Conservation (phyloP, 768 basidiomycete genomes). For the Collybia sp. region DNA sequence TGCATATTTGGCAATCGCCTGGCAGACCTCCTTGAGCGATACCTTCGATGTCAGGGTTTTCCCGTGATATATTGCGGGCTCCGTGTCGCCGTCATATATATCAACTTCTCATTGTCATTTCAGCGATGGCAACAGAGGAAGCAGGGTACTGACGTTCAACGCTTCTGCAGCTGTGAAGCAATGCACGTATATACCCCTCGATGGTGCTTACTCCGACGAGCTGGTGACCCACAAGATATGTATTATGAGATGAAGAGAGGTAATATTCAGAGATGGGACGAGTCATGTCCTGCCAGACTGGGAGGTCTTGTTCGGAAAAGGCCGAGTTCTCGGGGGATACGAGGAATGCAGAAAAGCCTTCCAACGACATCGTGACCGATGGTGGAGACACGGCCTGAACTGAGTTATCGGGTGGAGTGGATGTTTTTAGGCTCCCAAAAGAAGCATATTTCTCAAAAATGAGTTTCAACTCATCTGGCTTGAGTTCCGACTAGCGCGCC, state of each 20-base stretch:
- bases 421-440: constrained; percentile 2
- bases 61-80: constrained; percentile 87
- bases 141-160: constrained; percentile 77
- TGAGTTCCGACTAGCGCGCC: constrained; percentile 30
- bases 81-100: constrained; percentile 82
- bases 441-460: constrained; percentile 36
- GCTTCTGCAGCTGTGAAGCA: constrained; percentile 84
- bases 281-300: constrained; percentile 80
- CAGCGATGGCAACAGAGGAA: neutral
- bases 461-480: constrained; percentile 24
- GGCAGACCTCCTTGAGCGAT: constrained; percentile 72
- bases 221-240: constrained; percentile 82
- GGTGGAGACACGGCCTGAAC: constrained; percentile 4
- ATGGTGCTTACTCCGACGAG: constrained; percentile 85
- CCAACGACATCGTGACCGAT: constrained; percentile 40
- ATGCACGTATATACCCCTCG: constrained; percentile 91
- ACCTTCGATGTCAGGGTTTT: constrained; percentile 86
- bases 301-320: constrained; percentile 37
- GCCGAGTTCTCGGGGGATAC: constrained; percentile 73
- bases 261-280: constrained; percentile 84
- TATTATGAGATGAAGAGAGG: constrained; percentile 90
- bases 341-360: constrained; percentile 76
- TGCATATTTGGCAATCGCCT: constrained; percentile 83
- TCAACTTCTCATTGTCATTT: constrained; percentile 57
- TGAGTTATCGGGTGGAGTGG: constrained; percentile 19